phyloP scores from a whole-genome alignment of 2,329 filamentous ascomycete genomes.

The Colletotrichum cordylinicola region DNA sequence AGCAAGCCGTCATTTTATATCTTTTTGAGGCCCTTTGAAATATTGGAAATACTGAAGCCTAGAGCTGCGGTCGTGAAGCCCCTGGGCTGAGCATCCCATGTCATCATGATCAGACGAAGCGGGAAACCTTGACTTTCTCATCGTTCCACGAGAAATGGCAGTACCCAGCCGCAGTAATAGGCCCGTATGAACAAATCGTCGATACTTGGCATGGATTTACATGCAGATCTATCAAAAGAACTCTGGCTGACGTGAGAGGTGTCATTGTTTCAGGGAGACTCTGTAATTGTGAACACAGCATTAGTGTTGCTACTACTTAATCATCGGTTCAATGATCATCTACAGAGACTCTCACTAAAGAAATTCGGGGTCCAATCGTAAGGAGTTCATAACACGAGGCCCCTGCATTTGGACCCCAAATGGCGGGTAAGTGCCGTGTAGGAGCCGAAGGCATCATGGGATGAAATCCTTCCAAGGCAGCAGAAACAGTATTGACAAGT shows the following conservation, averaged over 20 bases:
- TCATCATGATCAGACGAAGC: background rate
- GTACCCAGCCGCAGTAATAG: too few species aligned
- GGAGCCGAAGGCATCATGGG: background rate
- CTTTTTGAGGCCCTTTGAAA: background rate
- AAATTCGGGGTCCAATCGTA: background rate
- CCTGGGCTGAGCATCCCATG: background rate
- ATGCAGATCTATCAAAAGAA: background rate
- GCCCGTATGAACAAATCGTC: background rate
- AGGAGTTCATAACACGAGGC: fast-evolving
- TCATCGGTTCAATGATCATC: background rate
- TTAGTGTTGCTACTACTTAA: fast-evolving
- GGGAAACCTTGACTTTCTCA: background rate
- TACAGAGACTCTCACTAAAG: fast-evolving
- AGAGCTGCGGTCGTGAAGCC: background rate
- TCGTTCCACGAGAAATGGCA: background rate
- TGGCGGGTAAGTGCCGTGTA: background rate
- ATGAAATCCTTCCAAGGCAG: background rate
- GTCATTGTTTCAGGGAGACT: background rate
- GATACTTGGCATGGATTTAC: background rate
- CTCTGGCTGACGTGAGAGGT: background rate
- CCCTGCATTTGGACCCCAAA: background rate
- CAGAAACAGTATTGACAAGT: background rate
- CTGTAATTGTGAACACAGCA: background rate
- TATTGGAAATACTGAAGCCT: background rate
- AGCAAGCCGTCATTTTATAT: background rate